Evolutionary conservation across 495 filamentous ascomycete genomes (phyloP).

Genomic region (Chaetomium fimeti): DNA sequence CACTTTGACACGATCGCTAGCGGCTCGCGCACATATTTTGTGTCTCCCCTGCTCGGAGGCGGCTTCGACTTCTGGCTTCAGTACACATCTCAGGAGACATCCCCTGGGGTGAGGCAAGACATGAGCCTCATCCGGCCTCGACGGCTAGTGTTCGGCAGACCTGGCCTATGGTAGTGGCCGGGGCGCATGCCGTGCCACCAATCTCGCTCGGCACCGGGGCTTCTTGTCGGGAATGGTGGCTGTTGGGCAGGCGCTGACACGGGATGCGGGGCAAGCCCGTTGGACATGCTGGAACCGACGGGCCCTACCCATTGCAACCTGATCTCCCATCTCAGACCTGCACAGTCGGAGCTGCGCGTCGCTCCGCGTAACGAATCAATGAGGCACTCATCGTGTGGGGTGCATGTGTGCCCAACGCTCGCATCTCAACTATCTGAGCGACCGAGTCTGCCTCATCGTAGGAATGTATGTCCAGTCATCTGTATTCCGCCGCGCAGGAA

Average conservation of each 20-base stretch:
- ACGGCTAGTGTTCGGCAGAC: neutral
- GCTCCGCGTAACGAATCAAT: slow-evolving; percentile 8
- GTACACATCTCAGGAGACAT: neutral
- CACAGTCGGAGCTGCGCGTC: neutral
- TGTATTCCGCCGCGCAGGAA: neutral
- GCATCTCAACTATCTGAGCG: neutral
- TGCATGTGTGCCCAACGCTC: slow-evolving; percentile 25
- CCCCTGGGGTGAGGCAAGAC: neutral
- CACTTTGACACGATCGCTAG: no score
- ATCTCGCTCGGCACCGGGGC: neutral
- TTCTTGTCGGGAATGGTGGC: slow-evolving; percentile 1
- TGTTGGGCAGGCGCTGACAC: slow-evolving; percentile 16
- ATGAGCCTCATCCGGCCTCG: neutral
- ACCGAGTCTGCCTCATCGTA: neutral
- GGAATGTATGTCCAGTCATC: neutral
- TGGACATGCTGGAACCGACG: neutral
- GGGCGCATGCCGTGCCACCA: slow-evolving; percentile 17
- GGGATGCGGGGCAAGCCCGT: no score
- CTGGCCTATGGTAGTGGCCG: slow-evolving; percentile 12
- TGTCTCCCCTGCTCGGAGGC: no score
- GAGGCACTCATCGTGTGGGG: slow-evolving; percentile 10
- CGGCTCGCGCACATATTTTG: no score
- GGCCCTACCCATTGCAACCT: slow-evolving; percentile 12
- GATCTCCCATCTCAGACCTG: slow-evolving; percentile 12
- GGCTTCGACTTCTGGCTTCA: no score